Evolutionary conservation across 345 rosid genomes (phyloP), one percentile per base, ranked within the genome.

Genomic region (Nasturtium officinale): DNA sequence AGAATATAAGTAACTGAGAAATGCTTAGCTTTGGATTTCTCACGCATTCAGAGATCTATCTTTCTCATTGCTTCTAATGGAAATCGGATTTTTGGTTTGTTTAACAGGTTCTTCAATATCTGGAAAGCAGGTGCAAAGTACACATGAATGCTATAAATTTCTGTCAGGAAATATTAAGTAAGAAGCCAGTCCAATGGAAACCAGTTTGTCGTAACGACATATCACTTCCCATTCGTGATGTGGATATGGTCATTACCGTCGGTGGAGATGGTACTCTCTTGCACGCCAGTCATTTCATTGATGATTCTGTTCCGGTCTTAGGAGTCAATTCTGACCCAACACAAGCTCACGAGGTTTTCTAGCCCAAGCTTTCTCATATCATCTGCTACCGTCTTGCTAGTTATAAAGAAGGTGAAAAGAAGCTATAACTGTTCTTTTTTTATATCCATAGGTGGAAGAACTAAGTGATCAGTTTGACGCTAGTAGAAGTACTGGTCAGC

Each of bases 311-410:
- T 74, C 97, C 96, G 4, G 84, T 89, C 77, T 72, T 89, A 1
- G 98, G 97, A 35, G 93, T 91, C 48, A 95, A 91, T 77, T 95
- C 99, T 61, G 97, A 94, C 56, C 99, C 99, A 37, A 95, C 97
- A 5, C 81, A 78, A 74, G 71, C 83, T 64, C 82, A 87, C 33
- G 99, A 95, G 90, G 97, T 91, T 60, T 25, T 53, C 50, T 69
- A 6, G 26, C 65, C 53, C 37, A 21, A 6, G 1, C 5, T 52
- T 52, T 60, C 55, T 60, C 42, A 54, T 1, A 10, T 70, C 1
- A 20, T 13, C 32, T 78, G 10, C 2, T 61, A 42, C 15, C 6
- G 16, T 53, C 18, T 54, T 21, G 30, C 53, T 26, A 26, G 37
- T 9, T 0, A 21, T 6, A 9, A 25, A 53, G 6, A 40, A 48